Evolutionary conservation across 306 rosid genomes (phyloP).

Genomic region (Macrotyloma uniflorum): DNA sequence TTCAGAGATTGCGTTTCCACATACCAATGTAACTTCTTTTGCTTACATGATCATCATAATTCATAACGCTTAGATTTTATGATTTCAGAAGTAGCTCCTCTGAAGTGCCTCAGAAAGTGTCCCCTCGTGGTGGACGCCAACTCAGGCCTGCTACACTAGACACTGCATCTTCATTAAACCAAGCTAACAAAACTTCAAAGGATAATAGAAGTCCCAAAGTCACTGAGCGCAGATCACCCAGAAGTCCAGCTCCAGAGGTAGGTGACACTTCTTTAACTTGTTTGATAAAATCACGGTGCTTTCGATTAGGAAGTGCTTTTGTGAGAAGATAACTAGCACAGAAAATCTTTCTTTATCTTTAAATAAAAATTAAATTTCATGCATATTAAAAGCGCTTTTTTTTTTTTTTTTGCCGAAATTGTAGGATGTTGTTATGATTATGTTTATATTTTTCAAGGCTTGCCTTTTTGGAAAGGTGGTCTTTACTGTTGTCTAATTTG

Average conservation of each 20-base stretch:
- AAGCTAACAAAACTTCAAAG: conserved; percentile 54
- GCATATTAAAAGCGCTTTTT: not conserved
- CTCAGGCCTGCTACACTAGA: conserved; percentile 61
- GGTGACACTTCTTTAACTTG: not conserved
- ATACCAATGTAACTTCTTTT: not conserved
- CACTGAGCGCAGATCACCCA: conserved; percentile 68
- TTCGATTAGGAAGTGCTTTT: not conserved
- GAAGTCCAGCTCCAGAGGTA: conserved; percentile 78
- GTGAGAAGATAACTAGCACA: not conserved
- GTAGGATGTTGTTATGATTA: conserved; percentile 2
- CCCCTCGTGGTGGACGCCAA: conserved; percentile 66
- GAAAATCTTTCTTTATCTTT: not conserved
- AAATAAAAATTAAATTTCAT: not conserved
- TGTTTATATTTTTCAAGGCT: not conserved
- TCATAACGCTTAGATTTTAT: conserved; percentile 7
- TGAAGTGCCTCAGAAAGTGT: conserved; percentile 67
- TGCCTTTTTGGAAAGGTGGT: not conserved
- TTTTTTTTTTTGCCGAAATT: conserved; percentile 3
- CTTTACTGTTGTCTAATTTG: not conserved
- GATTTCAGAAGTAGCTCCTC: conserved; percentile 59
- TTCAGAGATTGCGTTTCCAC: not conserved
- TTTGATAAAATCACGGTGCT: not conserved
- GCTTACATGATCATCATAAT: conserved; percentile 10
- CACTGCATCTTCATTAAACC: conserved; percentile 55
- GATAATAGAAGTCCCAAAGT: conserved; percentile 72